Evolutionary conservation across 441 rosid species (phyloP).

Genomic region (Populus hybrid): DNA sequence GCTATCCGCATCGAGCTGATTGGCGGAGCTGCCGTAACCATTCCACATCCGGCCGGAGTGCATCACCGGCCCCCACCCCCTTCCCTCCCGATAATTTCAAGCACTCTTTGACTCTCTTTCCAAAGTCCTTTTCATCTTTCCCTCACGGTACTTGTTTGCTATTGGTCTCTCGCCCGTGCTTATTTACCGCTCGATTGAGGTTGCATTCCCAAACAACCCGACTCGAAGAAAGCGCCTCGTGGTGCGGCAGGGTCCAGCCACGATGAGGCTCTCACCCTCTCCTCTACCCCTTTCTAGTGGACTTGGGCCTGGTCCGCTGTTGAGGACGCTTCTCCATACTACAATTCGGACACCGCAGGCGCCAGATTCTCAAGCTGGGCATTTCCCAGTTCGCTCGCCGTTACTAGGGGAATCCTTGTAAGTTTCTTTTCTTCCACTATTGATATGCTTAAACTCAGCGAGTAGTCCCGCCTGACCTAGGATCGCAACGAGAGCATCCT

Average conservation of each 20-base stretch:
- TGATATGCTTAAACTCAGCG: conserved; percentile 20
- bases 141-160: no score
- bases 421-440: conserved; percentile 23
- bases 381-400: conserved; percentile 20
- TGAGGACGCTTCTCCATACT: no score
- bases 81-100: neutral
- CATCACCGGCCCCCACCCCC: neutral
- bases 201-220: no score
- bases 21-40: neutral
- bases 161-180: no score
- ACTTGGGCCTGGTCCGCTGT: neutral
- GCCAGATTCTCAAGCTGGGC: conserved; percentile 9
- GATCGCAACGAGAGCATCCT: neutral
- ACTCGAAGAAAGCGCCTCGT: neutral
- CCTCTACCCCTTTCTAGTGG: neutral
- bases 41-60: neutral
- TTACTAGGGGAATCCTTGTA: conserved; percentile 21
- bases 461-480: conserved; percentile 3
- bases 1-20: conserved; percentile 2
- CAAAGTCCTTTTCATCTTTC: no score
- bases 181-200: no score
- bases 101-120: no score
- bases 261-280: no score
- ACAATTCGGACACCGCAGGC: neutral
- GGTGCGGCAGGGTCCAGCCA: neutral